These are phyloP conservation scores for Globisporangium paddicum DNA, from an alignment of 352 stramenopile genomes.

Conservation along the genomic window DNA sequence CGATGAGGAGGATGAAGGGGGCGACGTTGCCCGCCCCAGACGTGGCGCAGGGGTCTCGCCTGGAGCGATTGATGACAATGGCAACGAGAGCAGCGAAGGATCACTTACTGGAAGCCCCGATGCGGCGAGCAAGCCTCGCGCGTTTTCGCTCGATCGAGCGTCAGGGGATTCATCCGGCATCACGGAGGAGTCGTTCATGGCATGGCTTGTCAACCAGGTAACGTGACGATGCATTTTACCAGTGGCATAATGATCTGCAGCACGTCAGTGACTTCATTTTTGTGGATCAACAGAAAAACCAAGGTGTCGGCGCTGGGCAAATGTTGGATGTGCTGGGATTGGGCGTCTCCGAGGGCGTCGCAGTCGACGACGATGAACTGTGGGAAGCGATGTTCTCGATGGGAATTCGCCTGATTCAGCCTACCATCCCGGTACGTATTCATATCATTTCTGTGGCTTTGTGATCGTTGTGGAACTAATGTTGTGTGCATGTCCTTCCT, in stretches of 20 bases:
- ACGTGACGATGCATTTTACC: not conserved
- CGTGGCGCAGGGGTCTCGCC: not conserved
- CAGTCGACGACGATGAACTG: slow-evolving; percentile 75
- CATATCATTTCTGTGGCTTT: not conserved
- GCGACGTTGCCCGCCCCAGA: slow-evolving; percentile 1
- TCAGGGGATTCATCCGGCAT: slow-evolving; percentile 31
- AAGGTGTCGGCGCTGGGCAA: slow-evolving; percentile 52
- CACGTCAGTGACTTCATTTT: not conserved
- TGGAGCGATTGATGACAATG: slow-evolving; percentile 4
- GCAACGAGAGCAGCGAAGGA: slow-evolving; percentile 8
- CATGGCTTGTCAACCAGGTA: slow-evolving; percentile 64
- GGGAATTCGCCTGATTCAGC: slow-evolving; percentile 76
- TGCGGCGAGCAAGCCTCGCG: not conserved
- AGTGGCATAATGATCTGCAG: not conserved
- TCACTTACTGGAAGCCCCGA: not conserved
- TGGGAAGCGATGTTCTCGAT: slow-evolving; percentile 86
- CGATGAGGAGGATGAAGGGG: not conserved
- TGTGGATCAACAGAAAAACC: slow-evolving; percentile 35
- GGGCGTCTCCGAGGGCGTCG: slow-evolving; percentile 70
- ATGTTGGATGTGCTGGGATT: slow-evolving; percentile 79
- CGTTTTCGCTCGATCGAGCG: not conserved
- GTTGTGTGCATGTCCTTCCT: not conserved
- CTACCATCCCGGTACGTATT: slow-evolving; percentile 40
- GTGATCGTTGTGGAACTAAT: not conserved
- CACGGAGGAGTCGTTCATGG: slow-evolving; percentile 76